Evolutionary conservation across 768 basidiomycete genomes (phyloP).

Genomic region (Tulasnella sp.): DNA sequence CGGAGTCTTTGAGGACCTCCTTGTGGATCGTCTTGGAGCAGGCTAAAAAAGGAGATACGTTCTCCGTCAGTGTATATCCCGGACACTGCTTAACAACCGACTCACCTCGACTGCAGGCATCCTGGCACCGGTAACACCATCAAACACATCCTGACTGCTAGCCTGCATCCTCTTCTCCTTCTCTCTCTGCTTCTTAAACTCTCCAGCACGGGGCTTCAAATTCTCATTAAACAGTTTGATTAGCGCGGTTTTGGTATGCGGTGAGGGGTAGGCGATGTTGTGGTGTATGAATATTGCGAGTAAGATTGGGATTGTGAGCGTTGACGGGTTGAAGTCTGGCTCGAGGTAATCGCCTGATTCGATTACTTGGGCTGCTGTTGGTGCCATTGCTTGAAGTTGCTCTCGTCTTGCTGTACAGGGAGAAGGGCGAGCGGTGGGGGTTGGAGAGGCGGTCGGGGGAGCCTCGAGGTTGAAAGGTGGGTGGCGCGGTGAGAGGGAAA

Average conservation of each 20-base stretch:
- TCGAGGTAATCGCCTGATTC: constrained; percentile 68
- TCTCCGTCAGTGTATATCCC: not conserved
- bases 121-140: constrained; percentile 60
- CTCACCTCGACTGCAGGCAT: constrained; percentile 8
- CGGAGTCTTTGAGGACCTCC: constrained; percentile 55
- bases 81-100: not conserved
- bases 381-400: not conserved
- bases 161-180: constrained; percentile 62
- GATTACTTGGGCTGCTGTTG: constrained; percentile 68
- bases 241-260: constrained; percentile 69
- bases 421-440: not conserved
- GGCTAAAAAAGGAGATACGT: constrained; percentile 25
- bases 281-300: constrained; percentile 71
- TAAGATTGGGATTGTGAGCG: constrained; percentile 73
- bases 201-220: constrained; percentile 51
- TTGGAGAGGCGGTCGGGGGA: not conserved
- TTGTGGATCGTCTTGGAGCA: constrained; percentile 47
- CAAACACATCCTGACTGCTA: constrained; percentile 74
- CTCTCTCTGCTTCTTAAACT: constrained; percentile 55
- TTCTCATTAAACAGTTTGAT: constrained; percentile 71
- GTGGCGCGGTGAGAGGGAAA: constrained; percentile 1
- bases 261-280: constrained; percentile 62
- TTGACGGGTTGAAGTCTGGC: constrained; percentile 62
- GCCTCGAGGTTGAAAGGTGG: not conserved
- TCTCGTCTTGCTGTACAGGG: not conserved